Percentiles rank a stretch among this genome's conserved stretches.
These are phyloP conservation scores for Wickerhamiella infanticola DNA, from an alignment of 1,139 yeast genomes.

Conservation along the genomic window DNA sequence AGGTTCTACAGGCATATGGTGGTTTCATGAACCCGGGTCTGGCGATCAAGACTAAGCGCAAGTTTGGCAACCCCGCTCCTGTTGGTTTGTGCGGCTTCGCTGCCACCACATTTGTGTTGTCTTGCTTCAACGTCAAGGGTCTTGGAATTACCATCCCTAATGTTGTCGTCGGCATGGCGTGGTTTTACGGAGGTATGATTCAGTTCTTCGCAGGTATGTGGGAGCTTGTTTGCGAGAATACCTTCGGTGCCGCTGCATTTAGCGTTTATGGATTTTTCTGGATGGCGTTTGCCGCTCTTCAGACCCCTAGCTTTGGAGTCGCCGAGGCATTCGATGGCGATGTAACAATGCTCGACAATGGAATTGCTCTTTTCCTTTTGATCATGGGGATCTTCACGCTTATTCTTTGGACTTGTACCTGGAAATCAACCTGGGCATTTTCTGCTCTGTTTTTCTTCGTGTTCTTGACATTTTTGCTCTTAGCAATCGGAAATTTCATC, in stretches of 20 bases:
- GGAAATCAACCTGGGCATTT: constrained; percentile 69
- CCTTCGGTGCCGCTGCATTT: constrained; percentile 83
- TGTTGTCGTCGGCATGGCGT: constrained; percentile 57
- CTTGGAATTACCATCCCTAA: constrained; percentile 38
- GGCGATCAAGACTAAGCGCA: constrained; percentile 33
- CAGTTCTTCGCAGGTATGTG: constrained; percentile 66
- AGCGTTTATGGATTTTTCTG: constrained; percentile 79
- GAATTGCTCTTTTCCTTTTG: constrained; percentile 56
- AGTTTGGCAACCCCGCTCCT: constrained; percentile 82
- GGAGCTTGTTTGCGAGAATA: constrained; percentile 54
- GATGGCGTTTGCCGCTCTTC: constrained; percentile 63
- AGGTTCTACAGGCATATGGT: constrained; percentile 54
- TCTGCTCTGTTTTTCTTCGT: constrained; percentile 50
- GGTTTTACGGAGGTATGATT: constrained; percentile 71
- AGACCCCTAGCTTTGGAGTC: constrained; percentile 61
- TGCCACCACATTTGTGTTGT: constrained; percentile 66
- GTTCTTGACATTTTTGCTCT: constrained; percentile 48
- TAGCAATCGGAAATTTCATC: constrained; percentile 42
- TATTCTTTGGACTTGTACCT: constrained; percentile 47
- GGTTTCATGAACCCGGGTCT: constrained; percentile 49
- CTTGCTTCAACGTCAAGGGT: constrained; percentile 46
- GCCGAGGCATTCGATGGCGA: constrained; percentile 34
- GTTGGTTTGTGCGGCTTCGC: constrained; percentile 80
- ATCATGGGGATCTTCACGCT: constrained; percentile 74
- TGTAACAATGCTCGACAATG: constrained; percentile 30